Base-by-base conservation (phyloP, 345 rosid genomes). In the Citropsis articulata region DNA sequence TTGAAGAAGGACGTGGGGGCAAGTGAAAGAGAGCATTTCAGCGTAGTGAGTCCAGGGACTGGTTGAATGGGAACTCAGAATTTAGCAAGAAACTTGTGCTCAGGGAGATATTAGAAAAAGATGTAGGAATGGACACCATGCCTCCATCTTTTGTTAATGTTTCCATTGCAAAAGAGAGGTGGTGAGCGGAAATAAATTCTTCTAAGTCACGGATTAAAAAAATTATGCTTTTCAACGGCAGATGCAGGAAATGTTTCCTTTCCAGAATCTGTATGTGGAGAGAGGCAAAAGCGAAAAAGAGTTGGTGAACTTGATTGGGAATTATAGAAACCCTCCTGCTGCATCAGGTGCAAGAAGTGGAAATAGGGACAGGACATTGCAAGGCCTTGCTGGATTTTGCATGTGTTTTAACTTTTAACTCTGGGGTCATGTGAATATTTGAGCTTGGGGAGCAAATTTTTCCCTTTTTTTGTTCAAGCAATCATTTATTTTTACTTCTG, bases 1-100 rank as follows among this genome's bases (percentile, higher is more conserved):
- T 14, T 71, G 86, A 67, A 68, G 63, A 50, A 53, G 71, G n/a
- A 71, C 24, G 21, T 30, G 45, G 73, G 64, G 75, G 66, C 27
- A 74, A 64, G 71, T 40, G 73, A 14, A 79, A 74, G 38, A 66
- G 31, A 45, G 80, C 71, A 9, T 63, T 82, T 2, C 81, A 77
- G 38, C 72, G 78, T 30, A 24, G 63, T 16, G 77, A 75, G 18
- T 74, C 75, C 75, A 74, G 66, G 65, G 91, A 89, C 73, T 93
- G 97, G 97, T 93, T 98, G 98, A 85, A 80, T 72, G 99, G 97
- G 42, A 90, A 86, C 75, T 93, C 96, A 1, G 83, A 77, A 57
- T 72, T 93, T 81, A 89, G 97, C 79, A 88, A 89, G 81, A 91
- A 85, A 84, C 89, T 92, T 81, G 21, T 88, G 79, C 81, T 93